Evolutionary conservation across 257 asterid species (phyloP).

Genomic region (Penstemon barbatus): DNA sequence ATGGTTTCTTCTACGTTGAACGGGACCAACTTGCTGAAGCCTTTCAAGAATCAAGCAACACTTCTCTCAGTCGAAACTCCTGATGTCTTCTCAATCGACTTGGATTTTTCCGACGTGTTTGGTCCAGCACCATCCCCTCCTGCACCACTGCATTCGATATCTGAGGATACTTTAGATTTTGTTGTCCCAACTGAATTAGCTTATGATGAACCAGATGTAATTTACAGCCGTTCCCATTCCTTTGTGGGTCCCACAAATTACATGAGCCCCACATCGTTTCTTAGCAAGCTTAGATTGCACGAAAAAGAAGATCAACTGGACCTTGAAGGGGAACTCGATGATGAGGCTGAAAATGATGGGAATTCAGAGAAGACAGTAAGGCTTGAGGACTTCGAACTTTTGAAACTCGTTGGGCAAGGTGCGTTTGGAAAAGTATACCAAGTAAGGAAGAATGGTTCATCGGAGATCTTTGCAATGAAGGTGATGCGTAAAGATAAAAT

Average conservation of each 20-base stretch:
- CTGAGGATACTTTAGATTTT: conserved; percentile 33
- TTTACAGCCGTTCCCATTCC: conserved; percentile 61
- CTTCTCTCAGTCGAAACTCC: conserved; percentile 39
- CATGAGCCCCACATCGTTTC: conserved; percentile 38
- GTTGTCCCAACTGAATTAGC: conserved; percentile 34
- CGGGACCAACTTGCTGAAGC: conserved; percentile 36
- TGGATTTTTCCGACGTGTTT: conserved; percentile 71
- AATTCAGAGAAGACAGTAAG: conserved; percentile 41
- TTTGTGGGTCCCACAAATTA: conserved; percentile 62
- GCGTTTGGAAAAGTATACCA: conserved; percentile 86
- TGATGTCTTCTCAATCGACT: conserved; percentile 42
- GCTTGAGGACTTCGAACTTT: conserved; percentile 66
- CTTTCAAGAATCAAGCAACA: conserved; percentile 32
- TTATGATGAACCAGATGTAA: conserved; percentile 53
- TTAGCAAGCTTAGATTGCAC: conserved; percentile 41
- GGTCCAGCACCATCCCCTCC: conserved; percentile 55
- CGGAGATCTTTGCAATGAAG: conserved; percentile 78
- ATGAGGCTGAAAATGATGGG: conserved; percentile 34
- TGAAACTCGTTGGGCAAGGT: conserved; percentile 82
- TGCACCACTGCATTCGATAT: conserved; percentile 28
- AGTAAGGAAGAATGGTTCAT: conserved; percentile 63
- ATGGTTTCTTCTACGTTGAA: conserved; percentile 56
- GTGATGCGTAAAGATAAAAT: conserved; percentile 79
- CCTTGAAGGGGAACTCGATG: conserved; percentile 32
- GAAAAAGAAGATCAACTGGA: conserved; percentile 45